Evolutionary conservation across 768 basidiomycete species (phyloP).

Genomic region (Rhodotorula toruloides): DNA sequence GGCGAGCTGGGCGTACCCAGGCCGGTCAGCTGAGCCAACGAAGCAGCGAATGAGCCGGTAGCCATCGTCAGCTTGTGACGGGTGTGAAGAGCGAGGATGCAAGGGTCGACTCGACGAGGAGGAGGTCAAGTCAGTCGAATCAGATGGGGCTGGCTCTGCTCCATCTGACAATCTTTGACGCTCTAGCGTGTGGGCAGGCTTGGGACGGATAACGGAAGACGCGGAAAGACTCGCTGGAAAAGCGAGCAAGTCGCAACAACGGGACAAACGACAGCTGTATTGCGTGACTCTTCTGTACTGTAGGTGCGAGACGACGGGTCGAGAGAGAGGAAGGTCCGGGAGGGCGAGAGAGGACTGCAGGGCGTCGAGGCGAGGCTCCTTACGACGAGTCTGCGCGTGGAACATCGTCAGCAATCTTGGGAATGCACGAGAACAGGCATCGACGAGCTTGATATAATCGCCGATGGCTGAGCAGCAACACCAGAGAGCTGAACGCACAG

Average conservation of each 20-base stretch:
- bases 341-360: background rate
- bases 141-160: too few relatives aligned
- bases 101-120: background rate
- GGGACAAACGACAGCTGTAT: background rate
- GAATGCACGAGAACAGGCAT: too few relatives aligned
- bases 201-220: too few relatives aligned
- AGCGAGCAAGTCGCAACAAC: background rate
- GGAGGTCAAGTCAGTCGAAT: too few relatives aligned
- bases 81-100: background rate
- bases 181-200: too few relatives aligned
- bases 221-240: background rate
- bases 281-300: background rate
- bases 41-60: background rate
- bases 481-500: slow-evolving; percentile 16
- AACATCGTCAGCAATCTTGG: too few relatives aligned
- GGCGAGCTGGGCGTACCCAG: slow-evolving; percentile 8
- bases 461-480: background rate
- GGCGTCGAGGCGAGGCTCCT: too few relatives aligned
- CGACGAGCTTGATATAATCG: too few relatives aligned
- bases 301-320: background rate
- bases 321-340: background rate
- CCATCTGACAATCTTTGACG: too few relatives aligned
- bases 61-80: background rate
- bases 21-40: slow-evolving; percentile 24
- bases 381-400: too few relatives aligned